Evolutionary conservation across 805 yeast genomes (phyloP).

Genomic region (Yarrowia sp.): DNA sequence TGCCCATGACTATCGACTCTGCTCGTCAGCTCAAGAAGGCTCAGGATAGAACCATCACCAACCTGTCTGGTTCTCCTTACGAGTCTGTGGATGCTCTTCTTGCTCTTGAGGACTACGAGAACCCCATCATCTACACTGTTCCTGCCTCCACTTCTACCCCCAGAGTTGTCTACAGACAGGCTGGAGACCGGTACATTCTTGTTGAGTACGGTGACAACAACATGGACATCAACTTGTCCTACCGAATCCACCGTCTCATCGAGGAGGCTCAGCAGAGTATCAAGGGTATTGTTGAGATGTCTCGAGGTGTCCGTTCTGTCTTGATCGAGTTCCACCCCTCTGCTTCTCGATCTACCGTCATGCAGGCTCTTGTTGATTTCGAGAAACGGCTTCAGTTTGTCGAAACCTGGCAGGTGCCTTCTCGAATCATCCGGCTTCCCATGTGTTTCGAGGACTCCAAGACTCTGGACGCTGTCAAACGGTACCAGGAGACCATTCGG

Average conservation of each 20-base stretch:
- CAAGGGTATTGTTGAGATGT: constrained; percentile 86
- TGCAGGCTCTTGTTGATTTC: constrained; percentile 65
- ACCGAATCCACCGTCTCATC: constrained; percentile 80
- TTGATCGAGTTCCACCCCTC: constrained; percentile 76
- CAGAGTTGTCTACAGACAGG: constrained; percentile 83
- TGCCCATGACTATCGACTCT: constrained; percentile 65
- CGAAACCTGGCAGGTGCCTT: constrained; percentile 80
- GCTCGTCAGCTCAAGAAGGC: constrained; percentile 62
- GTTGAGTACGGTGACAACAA: constrained; percentile 90
- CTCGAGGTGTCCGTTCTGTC: constrained; percentile 95
- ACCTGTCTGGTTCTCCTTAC: constrained; percentile 44
- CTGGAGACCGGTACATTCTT: constrained; percentile 90
- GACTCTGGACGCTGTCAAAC: constrained; percentile 82
- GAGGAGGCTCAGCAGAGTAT: constrained; percentile 69
- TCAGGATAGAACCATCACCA: constrained; percentile 50
- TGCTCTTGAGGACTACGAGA: constrained; percentile 56
- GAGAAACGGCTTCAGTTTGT: constrained; percentile 73
- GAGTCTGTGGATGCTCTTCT: constrained; percentile 63
- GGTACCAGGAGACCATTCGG: constrained; percentile 92
- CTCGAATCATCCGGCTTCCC: constrained; percentile 80
- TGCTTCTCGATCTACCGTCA: constrained; percentile 59
- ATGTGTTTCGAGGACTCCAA: constrained; percentile 94
- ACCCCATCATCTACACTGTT: constrained; percentile 65
- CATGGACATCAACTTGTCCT: constrained; percentile 80
- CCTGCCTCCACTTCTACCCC: constrained; percentile 56